Evolutionary conservation across 257 asterid genomes (phyloP), one percentile per base, ranked within the genome.

Genomic region (Ilex aquifolium): DNA sequence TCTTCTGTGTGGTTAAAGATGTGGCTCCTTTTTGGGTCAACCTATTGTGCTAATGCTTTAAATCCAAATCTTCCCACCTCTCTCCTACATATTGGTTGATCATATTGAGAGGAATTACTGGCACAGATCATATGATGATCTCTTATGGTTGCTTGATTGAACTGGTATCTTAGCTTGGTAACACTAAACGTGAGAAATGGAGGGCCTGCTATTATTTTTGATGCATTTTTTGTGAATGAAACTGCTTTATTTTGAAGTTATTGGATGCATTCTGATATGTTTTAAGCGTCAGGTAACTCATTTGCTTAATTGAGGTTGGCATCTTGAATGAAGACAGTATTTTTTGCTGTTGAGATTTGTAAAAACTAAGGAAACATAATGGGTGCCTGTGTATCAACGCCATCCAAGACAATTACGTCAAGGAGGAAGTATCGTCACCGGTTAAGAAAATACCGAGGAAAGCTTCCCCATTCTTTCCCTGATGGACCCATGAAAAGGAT

Each of bases 301-400:
- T 3, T 49, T 49, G 14, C 54, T 49, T 6, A 36, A 36, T 8
- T 68, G 62, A 50, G 39, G 55, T 59, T 68, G 44, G 66, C 13
- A 13, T 60, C 51, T 60, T 17, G 32, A 13, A 42, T 68, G 72
- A 65, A 53, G 56, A 68, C 56, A 40, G 14, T 44, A 59, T 67
- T 21, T 21, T 21, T 2, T 10, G 61, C 58, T 81, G 77, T 77
- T 73, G 79, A 73, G 49, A 64, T 61, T 61, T 57, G 51, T 72
- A 53, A 16, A 67, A 60, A 59, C 42, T 74, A 73, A 68, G 69
- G 58, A 49, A 29, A 59, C 36, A 64, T 44, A 72, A 93, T 93
- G 99, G 99, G 99, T 48, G 88, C 70, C 49, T 93, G 99, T 80
- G 81, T 79, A 48, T 93, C 99, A 42, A 65, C 90, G 44, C 76